Evolutionary conservation across 345 rosid genomes (phyloP), one percentile per base, ranked within the genome.

Genomic region (Corchorus capsularis): DNA sequence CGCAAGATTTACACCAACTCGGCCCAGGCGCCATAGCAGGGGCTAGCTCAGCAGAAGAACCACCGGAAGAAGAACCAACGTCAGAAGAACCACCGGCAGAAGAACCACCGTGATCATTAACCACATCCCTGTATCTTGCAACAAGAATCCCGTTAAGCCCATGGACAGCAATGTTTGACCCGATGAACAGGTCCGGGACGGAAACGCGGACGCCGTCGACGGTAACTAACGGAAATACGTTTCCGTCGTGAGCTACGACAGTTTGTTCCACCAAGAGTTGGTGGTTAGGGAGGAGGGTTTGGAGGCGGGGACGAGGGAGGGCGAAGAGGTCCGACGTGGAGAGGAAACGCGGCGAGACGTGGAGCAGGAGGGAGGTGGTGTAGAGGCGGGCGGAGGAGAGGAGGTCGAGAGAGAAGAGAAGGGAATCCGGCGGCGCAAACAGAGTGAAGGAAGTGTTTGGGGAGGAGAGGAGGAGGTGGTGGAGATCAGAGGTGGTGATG

Each of bases 81-180:
- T 27, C 27, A 8, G 49, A 19, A 35, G 19, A 34, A 27, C 27
- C 27, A 27, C 27, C 27, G 27, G 0, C 27, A 8, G 49, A 19
- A 35, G 19, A 34, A 61, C 8, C 47, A 16, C 22, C 56, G 27
- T 27, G 27, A 43, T 74, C 68, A 8, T 69, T 54, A 41, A 10
- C 9, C 27, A 12, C 35, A 1, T 78, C 15, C 8, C 69, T 78
- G 52, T 50, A n/a, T 41, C 61, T 68, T 14, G 79, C 17, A 54
- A 57, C 79, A 77, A 85, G 81, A 71, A 85, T 79, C 34, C 85
- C 83, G 5, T 77, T 80, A 17, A 83, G 73, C 8, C 86, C 88
- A 10, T 85, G 86, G 19, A 85, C 85, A 2, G 79, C 77, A 19
- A 83, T 77, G 32, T 50, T 55, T 5, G 80, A 45, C 4, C 80